Evolutionary conservation across 129 eudicot genomes (phyloP).

Genomic region (Arctium minus): DNA sequence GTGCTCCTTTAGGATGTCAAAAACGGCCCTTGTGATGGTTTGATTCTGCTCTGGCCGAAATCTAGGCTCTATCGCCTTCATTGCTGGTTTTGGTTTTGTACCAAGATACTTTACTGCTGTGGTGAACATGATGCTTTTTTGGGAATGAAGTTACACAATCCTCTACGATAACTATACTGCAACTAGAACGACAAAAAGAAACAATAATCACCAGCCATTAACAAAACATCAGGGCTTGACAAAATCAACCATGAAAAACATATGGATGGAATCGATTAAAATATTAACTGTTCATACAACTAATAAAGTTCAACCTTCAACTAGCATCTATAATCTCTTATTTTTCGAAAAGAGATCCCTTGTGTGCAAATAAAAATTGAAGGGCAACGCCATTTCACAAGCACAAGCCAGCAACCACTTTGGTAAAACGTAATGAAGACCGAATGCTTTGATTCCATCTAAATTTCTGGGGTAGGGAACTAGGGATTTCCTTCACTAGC

Average conservation of each 20-base stretch:
- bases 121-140: conserved; percentile 50
- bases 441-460: no score
- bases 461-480: no score
- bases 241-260: not conserved
- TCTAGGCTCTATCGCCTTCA: conserved; percentile 81
- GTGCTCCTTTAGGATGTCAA: conserved; percentile 74
- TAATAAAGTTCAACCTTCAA: not conserved
- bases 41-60: conserved; percentile 91
- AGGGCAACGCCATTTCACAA: not conserved
- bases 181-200: not conserved
- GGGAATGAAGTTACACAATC: not conserved
- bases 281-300: not conserved
- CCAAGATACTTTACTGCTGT: conserved; percentile 62
- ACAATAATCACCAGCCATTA: not conserved
- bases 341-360: not conserved
- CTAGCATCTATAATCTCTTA: not conserved
- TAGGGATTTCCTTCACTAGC: no score
- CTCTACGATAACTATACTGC: not conserved
- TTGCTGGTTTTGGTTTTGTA: conserved; percentile 81
- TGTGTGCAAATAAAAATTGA: not conserved
- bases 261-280: not conserved
- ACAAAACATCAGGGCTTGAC: not conserved
- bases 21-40: conserved; percentile 69
- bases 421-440: no score
- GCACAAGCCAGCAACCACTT: no score